Conservation (phyloP, 345 rosid species). For the Moringa oleifera region DNA sequence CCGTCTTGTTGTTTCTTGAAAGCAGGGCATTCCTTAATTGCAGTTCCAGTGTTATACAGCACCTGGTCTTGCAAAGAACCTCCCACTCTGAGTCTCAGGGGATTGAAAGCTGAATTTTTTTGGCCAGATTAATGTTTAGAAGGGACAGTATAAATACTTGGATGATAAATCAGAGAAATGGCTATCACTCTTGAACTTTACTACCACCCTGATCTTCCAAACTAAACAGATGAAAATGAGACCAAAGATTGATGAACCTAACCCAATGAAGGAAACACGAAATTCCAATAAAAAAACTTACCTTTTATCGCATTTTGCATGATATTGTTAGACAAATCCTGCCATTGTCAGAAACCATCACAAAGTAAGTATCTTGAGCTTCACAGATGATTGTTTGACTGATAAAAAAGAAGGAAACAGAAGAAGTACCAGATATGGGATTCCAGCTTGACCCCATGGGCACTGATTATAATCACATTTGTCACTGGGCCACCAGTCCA, state of each 20-base stretch:
- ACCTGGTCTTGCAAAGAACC: slow-evolving; percentile 53
- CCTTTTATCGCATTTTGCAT: slow-evolving; percentile 50
- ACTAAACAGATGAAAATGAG: too few relatives aligned
- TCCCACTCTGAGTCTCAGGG: slow-evolving; percentile 23
- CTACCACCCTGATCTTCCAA: too few relatives aligned
- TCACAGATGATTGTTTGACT: not conserved
- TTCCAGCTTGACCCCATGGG: slow-evolving; percentile 55
- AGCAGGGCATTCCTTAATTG: slow-evolving; percentile 24
- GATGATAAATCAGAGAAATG: not conserved
- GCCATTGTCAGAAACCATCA: not conserved
- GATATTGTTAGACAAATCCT: slow-evolving; percentile 48
- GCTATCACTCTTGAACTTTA: too few relatives aligned
- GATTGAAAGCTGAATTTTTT: slow-evolving; percentile 34
- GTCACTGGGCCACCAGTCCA: slow-evolving; percentile 62
- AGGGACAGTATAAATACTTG: too few relatives aligned
- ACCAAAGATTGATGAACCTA: too few relatives aligned
- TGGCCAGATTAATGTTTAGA: too few relatives aligned
- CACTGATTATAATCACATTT: slow-evolving; percentile 55
- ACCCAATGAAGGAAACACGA: not conserved
- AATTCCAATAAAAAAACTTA: slow-evolving; percentile 5
- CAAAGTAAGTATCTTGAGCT: not conserved
- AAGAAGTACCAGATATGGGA: slow-evolving; percentile 38
- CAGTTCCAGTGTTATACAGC: slow-evolving; percentile 32
- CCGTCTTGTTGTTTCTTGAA: slow-evolving; percentile 19
- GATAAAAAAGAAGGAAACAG: not conserved